Percentiles rank a stretch among this genome's conserved stretches.
Conservation (phyloP, 2,329 filamentous ascomycete species). For the Fusarium lateritium region DNA sequence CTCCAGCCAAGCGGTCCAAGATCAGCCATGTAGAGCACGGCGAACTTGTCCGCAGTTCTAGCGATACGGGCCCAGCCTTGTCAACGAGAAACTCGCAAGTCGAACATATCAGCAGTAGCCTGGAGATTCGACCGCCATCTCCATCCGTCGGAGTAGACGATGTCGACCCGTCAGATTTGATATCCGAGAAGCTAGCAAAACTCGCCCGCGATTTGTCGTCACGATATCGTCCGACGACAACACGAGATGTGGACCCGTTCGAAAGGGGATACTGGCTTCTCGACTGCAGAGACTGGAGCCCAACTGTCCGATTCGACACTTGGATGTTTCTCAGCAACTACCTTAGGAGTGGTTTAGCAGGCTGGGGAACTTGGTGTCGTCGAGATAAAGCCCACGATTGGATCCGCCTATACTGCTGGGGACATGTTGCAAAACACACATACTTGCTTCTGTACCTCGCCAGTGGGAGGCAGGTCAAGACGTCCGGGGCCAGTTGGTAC, state of each 20-base stretch:
- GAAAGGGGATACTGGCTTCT: constrained; percentile 87
- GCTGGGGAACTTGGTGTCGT: constrained; percentile 77
- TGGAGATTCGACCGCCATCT: constrained; percentile 68
- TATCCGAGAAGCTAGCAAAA: constrained; percentile 70
- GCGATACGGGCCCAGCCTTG: constrained; percentile 47
- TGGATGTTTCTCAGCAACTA: constrained; percentile 76
- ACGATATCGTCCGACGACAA: constrained; percentile 65
- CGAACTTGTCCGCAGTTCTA: constrained; percentile 51
- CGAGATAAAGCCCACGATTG: constrained; percentile 58
- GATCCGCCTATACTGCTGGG: constrained; percentile 84
- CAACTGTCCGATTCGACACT: constrained; percentile 63
- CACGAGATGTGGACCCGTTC: constrained; percentile 61
- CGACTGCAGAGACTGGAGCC: constrained; percentile 69
- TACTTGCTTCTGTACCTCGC: constrained; percentile 83
- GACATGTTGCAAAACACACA: constrained; percentile 77
- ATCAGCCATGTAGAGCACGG: constrained; percentile 22
- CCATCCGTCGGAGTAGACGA: constrained; percentile 64
- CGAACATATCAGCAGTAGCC: constrained; percentile 49
- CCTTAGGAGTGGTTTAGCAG: constrained; percentile 70
- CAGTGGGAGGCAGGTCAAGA: constrained; percentile 73
- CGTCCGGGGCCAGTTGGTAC: constrained; percentile 74
- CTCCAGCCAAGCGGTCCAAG: constrained; percentile 49
- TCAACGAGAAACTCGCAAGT: constrained; percentile 30
- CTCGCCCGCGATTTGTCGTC: constrained; percentile 65
- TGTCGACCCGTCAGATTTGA: constrained; percentile 64